Evolutionary conservation across 202 grass and related monocot genomes (phyloP).

Genomic region (Brachypodium distachyon): DNA sequence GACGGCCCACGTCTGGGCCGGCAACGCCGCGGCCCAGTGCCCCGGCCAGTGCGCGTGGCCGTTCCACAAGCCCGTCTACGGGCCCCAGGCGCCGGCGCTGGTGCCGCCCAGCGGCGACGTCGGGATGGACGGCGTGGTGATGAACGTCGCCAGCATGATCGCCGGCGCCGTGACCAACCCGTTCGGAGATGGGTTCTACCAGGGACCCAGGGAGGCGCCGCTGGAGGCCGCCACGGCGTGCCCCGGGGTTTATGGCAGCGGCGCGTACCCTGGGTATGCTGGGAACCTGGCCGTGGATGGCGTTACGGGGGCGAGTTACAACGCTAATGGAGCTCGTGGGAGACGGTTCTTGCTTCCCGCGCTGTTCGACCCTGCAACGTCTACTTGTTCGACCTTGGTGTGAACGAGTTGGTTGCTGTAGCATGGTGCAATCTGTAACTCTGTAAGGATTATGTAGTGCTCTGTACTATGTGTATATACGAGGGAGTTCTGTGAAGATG

Average conservation of each 20-base stretch:
- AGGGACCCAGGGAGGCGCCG: conserved; percentile 50
- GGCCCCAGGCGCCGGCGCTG: conserved; percentile 50
- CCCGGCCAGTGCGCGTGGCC: conserved; percentile 91
- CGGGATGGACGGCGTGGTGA: conserved; percentile 56
- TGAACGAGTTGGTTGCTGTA: neutral
- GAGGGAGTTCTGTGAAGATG: neutral
- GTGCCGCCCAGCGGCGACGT: conserved; percentile 54
- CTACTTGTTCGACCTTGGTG: conserved; percentile 45
- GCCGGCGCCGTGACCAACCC: conserved; percentile 51
- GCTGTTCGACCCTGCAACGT: conserved; percentile 45
- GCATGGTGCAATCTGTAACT: neutral
- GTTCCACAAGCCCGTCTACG: conserved; percentile 84
- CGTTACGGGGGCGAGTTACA: conserved; percentile 51
- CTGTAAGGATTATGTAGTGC: neutral
- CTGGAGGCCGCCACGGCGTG: conserved; percentile 72
- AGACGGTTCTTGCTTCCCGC: conserved; percentile 62
- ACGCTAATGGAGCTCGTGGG: conserved; percentile 41
- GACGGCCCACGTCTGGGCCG: conserved; percentile 64
- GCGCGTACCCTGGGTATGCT: conserved; percentile 75
- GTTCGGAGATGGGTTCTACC: conserved; percentile 56
- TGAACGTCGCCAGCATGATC: conserved; percentile 68
- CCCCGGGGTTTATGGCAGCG: conserved; percentile 66
- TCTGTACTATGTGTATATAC: neutral
- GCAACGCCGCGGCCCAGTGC: conserved; percentile 80
- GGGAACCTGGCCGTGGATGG: conserved; percentile 42